Conservation (phyloP, 75 land plant genomes). For the Pinus albicaulis region DNA sequence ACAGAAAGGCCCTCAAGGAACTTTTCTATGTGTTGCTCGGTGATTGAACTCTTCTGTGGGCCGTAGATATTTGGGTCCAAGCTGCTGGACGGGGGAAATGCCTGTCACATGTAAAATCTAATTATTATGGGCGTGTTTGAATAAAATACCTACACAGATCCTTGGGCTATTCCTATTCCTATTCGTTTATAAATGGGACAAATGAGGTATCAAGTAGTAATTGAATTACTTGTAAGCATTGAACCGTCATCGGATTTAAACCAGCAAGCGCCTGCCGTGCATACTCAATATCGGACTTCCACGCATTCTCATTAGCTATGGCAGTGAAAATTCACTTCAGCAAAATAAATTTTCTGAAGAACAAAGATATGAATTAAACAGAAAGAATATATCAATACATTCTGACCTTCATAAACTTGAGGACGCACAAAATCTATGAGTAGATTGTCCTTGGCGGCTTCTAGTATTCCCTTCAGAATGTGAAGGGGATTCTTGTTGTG, state of each 20-base stretch:
- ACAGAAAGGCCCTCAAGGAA: conserved; percentile 64
- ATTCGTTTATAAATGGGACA: too few relatives aligned
- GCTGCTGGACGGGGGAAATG: conserved; percentile 67
- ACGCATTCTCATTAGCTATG: conserved; percentile 30
- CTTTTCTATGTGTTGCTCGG: conserved; percentile 50
- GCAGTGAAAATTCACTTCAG: too few relatives aligned
- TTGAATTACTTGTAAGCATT: conserved; percentile 40
- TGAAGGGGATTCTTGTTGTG: neutral
- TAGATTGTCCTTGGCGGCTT: neutral
- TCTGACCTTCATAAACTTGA: neutral
- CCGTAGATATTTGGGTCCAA: conserved; percentile 69
- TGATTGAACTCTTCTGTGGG: conserved; percentile 62
- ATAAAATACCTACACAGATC: too few relatives aligned
- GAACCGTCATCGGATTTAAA: conserved; percentile 54
- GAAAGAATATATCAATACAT: neutral
- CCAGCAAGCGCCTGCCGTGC: conserved; percentile 55
- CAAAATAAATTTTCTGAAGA: too few relatives aligned
- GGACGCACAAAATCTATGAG: neutral
- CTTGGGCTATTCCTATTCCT: too few relatives aligned
- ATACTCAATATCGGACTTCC: conserved; percentile 44
- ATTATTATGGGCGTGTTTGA: too few relatives aligned
- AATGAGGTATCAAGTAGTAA: neutral
- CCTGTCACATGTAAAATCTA: conserved; percentile 13
- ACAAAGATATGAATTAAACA: too few relatives aligned
- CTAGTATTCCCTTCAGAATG: neutral